Base-by-base conservation (phyloP, 2,329 filamentous ascomycete species). In the Teratosphaeria epicoccoides region DNA sequence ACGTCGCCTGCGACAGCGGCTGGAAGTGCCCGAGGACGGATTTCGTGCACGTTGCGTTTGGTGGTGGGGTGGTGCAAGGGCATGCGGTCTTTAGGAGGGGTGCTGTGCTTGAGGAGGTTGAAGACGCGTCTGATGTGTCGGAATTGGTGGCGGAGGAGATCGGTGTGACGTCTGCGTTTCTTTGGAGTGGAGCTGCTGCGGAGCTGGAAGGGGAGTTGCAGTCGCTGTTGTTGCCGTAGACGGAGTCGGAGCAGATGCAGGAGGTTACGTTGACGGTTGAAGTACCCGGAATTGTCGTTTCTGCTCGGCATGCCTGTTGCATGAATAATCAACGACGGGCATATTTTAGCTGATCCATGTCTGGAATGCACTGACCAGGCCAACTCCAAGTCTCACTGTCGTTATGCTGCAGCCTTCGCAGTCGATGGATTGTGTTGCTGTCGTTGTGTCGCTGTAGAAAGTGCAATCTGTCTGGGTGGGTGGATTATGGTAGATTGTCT, bases 371-470 rank as follows among this genome's bases (percentile, higher is more conserved):
- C n/a, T 40, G 14, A 53, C 43, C 26, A 50, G 17, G n/a, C 51
- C 51, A n/a, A 11, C 28, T 22, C 51, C 51, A 5, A 50, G 44
- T 22, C 46, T 22, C 23, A 24, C 43, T 6, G 48, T 53, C 48
- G 28, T 28, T 5, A 50, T 17, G n/a, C 23, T 43, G 29, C 51
- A 53, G 20, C 51, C 51, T 14, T 44, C 26, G 44, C 51, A 53
- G 9, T 53, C 44, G 20, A 50, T 40, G 17, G 43, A 50, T 7
- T 29, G n/a, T 24, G 51, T 53, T 25, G 40, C 14, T 7, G 51
- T 53, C n/a, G 22, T 23, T 9, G 51, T 53, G 5, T 23, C 26
- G 25, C 47, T 14, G 29, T 47, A 29, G 12, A 40, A 33, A 11
- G 50, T 52, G 40, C 50, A 52, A 11, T 26, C 33, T n/a, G 22